These are phyloP conservation scores for Mortierella claussenii DNA, from an alignment of 192 early-diverging fungal species.

Conservation along the genomic window DNA sequence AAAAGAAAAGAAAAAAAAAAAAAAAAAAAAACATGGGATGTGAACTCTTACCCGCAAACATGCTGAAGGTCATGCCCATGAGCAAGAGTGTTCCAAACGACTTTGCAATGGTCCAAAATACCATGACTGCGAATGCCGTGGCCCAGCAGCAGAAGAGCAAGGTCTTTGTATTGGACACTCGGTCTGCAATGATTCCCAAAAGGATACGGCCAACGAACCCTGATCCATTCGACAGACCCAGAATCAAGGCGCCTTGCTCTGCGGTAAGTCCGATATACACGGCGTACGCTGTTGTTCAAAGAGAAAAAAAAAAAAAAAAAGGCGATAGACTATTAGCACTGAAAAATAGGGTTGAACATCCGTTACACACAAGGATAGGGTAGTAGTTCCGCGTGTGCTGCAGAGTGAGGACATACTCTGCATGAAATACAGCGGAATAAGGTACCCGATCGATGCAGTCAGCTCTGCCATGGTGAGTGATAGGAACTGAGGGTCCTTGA, in stretches of 20 bases:
- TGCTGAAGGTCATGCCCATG: slow-evolving; percentile 58
- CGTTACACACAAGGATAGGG: no score
- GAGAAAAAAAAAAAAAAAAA: background rate
- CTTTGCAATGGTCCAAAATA: slow-evolving; percentile 63
- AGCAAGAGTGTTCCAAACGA: slow-evolving; percentile 50
- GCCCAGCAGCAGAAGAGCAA: slow-evolving; percentile 45
- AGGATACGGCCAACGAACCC: slow-evolving; percentile 41
- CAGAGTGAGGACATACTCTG: slow-evolving; percentile 28
- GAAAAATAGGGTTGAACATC: no score
- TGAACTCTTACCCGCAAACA: slow-evolving; percentile 41
- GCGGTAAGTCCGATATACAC: slow-evolving; percentile 35
- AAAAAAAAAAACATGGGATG: no score
- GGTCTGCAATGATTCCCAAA: slow-evolving; percentile 51
- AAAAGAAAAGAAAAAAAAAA: no score
- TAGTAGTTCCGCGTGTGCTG: no score
- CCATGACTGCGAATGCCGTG: slow-evolving; percentile 41
- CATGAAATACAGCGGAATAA: slow-evolving; percentile 45
- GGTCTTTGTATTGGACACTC: slow-evolving; percentile 49
- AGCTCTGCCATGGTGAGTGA: slow-evolving; percentile 37
- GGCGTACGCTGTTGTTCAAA: slow-evolving; percentile 20
- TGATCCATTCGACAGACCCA: slow-evolving; percentile 38
- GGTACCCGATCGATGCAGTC: slow-evolving; percentile 30
- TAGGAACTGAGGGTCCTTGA: slow-evolving; percentile 39
- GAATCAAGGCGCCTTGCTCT: slow-evolving; percentile 36
- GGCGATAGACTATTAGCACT: no score